Percentiles rank a stretch among this genome's conserved stretches.
Conservation (phyloP, 768 basidiomycete genomes). For the Suillus subalutaceus region DNA sequence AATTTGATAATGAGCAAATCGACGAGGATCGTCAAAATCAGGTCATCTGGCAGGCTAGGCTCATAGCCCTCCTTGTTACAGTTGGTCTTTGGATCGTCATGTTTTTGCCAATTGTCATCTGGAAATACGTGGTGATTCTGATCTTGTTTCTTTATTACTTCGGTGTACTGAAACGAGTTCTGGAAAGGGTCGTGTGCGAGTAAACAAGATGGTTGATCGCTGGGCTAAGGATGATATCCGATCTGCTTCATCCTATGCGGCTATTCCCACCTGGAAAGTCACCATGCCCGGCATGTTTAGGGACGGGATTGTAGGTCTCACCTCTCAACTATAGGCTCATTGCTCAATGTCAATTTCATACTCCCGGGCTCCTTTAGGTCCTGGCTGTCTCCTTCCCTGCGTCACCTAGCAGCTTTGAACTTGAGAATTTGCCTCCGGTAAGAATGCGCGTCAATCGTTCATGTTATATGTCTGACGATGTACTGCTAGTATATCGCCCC, state of each 20-base stretch:
- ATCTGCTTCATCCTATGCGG: constrained; percentile 24
- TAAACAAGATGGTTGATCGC: constrained; percentile 37
- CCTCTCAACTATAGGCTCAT: constrained; percentile 11
- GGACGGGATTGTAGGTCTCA: constrained; percentile 35
- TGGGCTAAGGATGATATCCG: constrained; percentile 45
- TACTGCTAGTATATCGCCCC: constrained; percentile 44
- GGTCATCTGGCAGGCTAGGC: constrained; percentile 38
- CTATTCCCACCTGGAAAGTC: constrained; percentile 45
- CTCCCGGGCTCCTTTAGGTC: constrained; percentile 30
- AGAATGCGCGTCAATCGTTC: constrained; percentile 11
- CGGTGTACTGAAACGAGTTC: neutral
- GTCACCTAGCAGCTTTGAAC: constrained; percentile 40
- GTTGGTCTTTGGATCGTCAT: constrained; percentile 44
- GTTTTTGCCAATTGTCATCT: constrained; percentile 43
- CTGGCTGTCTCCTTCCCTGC: constrained; percentile 43
- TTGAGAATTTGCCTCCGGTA: constrained; percentile 47
- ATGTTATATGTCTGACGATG: neutral
- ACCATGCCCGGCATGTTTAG: constrained; percentile 42
- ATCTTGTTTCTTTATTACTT: neutral
- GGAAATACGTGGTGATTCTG: constrained; percentile 48
- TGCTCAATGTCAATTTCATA: neutral
- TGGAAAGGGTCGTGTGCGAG: constrained; percentile 45
- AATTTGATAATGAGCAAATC: constrained; percentile 10
- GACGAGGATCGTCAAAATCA: constrained; percentile 15
- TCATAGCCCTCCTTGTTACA: constrained; percentile 38